A percentile compares a stretch with the other conserved stretches of the same genome.
These are phyloP conservation scores for Piper betle DNA, from an alignment of 164 flowering plant genomes.

Conservation along the genomic window DNA sequence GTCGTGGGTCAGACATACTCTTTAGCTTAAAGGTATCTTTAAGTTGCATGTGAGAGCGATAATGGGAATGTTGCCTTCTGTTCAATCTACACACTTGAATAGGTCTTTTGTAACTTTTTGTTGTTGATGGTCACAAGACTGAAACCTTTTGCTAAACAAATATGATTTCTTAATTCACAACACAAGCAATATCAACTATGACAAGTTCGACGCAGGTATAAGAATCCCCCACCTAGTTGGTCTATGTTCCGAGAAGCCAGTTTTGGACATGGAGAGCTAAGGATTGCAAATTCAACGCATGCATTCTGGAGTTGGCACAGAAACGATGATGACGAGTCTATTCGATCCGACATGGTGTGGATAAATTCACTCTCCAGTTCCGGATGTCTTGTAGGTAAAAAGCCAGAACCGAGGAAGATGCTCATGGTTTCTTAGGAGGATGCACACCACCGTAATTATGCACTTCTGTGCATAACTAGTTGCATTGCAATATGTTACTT, in stretches of 20 bases:
- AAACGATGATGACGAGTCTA: conserved; percentile 84
- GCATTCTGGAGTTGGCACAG: conserved; percentile 95
- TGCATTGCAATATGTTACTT: too few relatives aligned
- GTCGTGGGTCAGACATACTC: too few relatives aligned
- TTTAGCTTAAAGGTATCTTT: background rate
- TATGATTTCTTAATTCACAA: background rate
- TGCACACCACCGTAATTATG: background rate
- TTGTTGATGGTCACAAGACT: background rate
- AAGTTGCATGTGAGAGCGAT: too few relatives aligned
- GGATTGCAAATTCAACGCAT: conserved; percentile 59
- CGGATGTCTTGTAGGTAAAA: background rate
- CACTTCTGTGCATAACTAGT: background rate
- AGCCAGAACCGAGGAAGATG: background rate
- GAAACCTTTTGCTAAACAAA: background rate
- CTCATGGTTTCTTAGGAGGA: background rate
- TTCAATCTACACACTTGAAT: too few relatives aligned
- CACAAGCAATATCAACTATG: background rate
- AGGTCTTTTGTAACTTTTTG: too few relatives aligned
- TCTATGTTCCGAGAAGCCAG: conserved; percentile 95
- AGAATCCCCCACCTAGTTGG: conserved; percentile 68
- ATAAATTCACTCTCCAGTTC: conserved; percentile 56
- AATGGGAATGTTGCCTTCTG: too few relatives aligned
- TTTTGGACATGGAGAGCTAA: conserved; percentile 93
- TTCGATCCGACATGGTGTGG: conserved; percentile 72
- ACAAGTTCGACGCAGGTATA: conserved; percentile 32